Conservation (phyloP, 108 stramenopile genomes). For the Pseudonitzschia multistriata region DNA sequence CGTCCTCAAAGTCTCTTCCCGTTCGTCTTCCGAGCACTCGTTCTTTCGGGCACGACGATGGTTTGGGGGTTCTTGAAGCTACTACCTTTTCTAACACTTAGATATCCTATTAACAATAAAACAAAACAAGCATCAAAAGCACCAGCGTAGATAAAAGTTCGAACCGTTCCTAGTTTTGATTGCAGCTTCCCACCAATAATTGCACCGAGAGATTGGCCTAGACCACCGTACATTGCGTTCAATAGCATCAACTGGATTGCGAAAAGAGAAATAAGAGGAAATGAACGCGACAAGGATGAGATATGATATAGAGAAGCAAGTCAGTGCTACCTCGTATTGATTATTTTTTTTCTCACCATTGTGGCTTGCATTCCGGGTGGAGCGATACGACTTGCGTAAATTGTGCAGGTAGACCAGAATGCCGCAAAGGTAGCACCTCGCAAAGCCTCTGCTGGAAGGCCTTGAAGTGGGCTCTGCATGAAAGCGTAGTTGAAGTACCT, state of each 20-base stretch:
- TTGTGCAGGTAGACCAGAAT: constrained; percentile 91
- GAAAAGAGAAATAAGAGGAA: constrained; percentile 6
- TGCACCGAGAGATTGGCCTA: constrained; percentile 91
- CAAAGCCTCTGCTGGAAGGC: constrained; percentile 90
- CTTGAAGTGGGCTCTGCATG: constrained; percentile 84
- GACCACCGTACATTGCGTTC: constrained; percentile 95
- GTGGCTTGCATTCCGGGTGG: constrained; percentile 89
- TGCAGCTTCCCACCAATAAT: constrained; percentile 90
- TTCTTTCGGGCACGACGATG: constrained; percentile 21
- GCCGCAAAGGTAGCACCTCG: constrained; percentile 92
- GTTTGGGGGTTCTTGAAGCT: constrained; percentile 32
- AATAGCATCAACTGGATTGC: constrained; percentile 63
- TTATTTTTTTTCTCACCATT: constrained; percentile 54
- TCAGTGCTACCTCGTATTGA: not conserved
- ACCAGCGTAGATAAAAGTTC: constrained; percentile 70
- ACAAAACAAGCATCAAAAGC: constrained; percentile 75
- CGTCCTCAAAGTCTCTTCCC: not conserved
- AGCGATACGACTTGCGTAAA: constrained; percentile 86
- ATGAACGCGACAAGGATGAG: not conserved
- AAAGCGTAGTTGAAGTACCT: constrained; percentile 90
- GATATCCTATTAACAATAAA: constrained; percentile 54
- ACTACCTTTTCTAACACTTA: constrained; percentile 56
- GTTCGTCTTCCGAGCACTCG: not conserved
- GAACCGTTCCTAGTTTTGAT: constrained; percentile 72
- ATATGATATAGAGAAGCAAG: not conserved